Evolutionary conservation across 2,329 filamentous ascomycete species (phyloP).

Genomic region (Xenosphaeropsis pyriputrescens): DNA sequence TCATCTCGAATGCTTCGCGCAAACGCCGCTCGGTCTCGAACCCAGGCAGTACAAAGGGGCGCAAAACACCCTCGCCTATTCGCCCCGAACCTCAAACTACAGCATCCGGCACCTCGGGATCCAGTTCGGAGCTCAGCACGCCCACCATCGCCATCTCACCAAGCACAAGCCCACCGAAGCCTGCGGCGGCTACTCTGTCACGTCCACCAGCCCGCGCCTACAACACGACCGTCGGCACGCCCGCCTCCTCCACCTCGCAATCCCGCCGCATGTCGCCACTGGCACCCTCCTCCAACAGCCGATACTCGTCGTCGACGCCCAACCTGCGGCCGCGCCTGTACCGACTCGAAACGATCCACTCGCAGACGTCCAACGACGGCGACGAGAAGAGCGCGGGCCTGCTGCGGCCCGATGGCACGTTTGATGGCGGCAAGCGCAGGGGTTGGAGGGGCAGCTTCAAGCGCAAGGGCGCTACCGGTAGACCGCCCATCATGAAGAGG

Average conservation of each 20-base stretch:
- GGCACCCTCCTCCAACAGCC: slow-evolving; percentile 4
- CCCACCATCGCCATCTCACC: neutral
- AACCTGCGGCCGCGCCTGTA: slow-evolving; percentile 28
- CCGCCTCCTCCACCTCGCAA: slow-evolving; percentile 5
- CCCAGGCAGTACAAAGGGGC: slow-evolving; percentile 5
- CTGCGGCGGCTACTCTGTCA: neutral
- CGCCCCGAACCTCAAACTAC: slow-evolving; percentile 3
- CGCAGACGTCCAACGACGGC: slow-evolving; percentile 15
- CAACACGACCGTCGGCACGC: neutral
- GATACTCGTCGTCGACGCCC: slow-evolving; percentile 31
- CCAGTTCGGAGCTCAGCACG: slow-evolving; percentile 3
- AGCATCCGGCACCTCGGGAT: slow-evolving; percentile 4
- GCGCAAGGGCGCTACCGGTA: neutral
- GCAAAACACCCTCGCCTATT: neutral
- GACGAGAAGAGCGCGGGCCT: neutral
- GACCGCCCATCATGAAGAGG: neutral
- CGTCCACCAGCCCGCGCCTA: neutral
- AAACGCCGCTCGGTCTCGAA: slow-evolving; percentile 2
- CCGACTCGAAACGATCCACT: slow-evolving; percentile 40
- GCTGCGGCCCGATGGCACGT: neutral
- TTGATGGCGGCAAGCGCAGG: neutral
- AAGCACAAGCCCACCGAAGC: neutral
- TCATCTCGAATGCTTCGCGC: slow-evolving; percentile 13
- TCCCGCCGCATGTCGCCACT: slow-evolving; percentile 5
- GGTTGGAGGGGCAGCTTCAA: neutral